Evolutionary conservation across 148 eudicot species (phyloP).

Genomic region (Heliosperma pusillum): DNA sequence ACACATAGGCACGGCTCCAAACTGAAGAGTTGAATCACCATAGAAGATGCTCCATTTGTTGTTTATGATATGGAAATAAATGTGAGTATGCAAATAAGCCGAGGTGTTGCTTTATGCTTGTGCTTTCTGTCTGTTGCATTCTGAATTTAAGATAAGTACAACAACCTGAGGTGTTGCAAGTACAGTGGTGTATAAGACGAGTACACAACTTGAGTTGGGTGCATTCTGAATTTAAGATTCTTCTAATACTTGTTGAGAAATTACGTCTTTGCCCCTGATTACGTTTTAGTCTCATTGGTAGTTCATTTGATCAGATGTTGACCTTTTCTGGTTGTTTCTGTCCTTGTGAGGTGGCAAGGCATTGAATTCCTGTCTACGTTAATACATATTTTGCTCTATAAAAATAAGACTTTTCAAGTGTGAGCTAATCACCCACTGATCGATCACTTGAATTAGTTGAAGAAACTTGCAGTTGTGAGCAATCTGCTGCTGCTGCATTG

Average conservation of each 20-base stretch:
- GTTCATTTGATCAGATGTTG: conserved; percentile 14
- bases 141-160: conserved; percentile 27
- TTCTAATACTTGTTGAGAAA: neutral
- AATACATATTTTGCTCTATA: neutral
- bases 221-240: conserved; percentile 25
- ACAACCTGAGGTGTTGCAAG: too few relatives aligned
- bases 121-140: conserved; percentile 15
- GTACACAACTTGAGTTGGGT: conserved; percentile 18
- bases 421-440: neutral
- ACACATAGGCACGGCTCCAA: too few relatives aligned
- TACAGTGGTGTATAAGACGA: too few relatives aligned
- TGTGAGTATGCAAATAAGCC: conserved; percentile 7
- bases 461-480: conserved; percentile 1
- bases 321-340: conserved; percentile 15
- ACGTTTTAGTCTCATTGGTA: conserved; percentile 6
- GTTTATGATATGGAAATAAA: neutral
- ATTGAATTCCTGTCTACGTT: conserved; percentile 19
- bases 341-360: conserved; percentile 23
- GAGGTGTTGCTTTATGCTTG: conserved; percentile 18
- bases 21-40: too few relatives aligned
- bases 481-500: neutral
- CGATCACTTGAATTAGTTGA: neutral
- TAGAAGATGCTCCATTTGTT: neutral
- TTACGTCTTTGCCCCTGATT: conserved; percentile 24
- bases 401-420: too few relatives aligned